Base-by-base conservation (phyloP, 2,329 filamentous ascomycete genomes). In the Raffaelea arxii region DNA sequence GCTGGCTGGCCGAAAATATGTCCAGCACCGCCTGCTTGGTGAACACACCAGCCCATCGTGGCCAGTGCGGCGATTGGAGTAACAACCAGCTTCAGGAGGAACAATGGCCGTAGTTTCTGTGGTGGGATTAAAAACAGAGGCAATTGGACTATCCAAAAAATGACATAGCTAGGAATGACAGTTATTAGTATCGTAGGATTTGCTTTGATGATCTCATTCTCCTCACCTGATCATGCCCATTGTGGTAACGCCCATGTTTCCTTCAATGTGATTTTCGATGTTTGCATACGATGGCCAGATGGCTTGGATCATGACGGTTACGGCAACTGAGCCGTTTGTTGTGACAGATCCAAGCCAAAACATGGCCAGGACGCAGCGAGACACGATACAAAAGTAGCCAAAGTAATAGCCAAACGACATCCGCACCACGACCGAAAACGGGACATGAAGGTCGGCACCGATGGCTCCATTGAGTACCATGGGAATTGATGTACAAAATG, bases 41-140 rank as follows among this genome's bases (percentile, higher is more conserved):
- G 80, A 25, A 94, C 73, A 3, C 86, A 78, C 89, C 89, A 95
- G 57, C 86, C 83, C 63, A 95, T 55, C 23, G 53, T 56, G 32
- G 54, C 53, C 5, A 42, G 30, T 3, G 44, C 44, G 4, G 44
- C 44, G 3, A 18, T 27, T 14, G 39, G 44, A 7, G 39, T 42
- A 18, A 46, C n/a, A 19, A 46, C 11, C 4, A 42, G 27, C 58
- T 67, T 68, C 52, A 63, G 54, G 6, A 71, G 64, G 35, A 59
- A 59, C 25, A 57, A 44, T 41, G 50, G 55, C 3, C 54, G 49
- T 14, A 59, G 55, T 18, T 54, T 53, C 25, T 56, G 51, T 3
- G 56, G 48, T 10, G 55, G 55, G 46, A 59, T 56, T 37, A 59
- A 46, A 2, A 59, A 48, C 32, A 59, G 53, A 30, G 56, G 58